Percentiles rank a stretch among this genome's conserved stretches.
These are phyloP conservation scores for Nemania bipapillata DNA, from an alignment of 2,329 filamentous ascomycete genomes.

Conservation along the genomic window DNA sequence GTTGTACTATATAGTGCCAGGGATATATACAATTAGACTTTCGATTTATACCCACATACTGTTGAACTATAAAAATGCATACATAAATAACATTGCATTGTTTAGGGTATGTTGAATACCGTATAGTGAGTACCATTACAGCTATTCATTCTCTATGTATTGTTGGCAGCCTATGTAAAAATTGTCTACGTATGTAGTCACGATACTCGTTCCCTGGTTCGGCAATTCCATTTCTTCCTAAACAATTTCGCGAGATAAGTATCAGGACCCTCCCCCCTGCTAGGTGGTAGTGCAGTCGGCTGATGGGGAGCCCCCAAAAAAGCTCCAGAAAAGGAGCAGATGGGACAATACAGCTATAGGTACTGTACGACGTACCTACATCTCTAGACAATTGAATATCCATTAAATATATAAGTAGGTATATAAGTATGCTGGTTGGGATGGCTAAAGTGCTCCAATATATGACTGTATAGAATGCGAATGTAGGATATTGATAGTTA, in stretches of 20 bases:
- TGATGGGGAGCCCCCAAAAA: background rate
- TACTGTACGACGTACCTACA: background rate
- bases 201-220: background rate
- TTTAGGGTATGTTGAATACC: too few relatives aligned
- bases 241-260: background rate
- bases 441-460: too few relatives aligned
- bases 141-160: background rate
- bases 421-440: too few relatives aligned
- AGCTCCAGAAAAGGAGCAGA: conserved; percentile 9
- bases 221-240: background rate
- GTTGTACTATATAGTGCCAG: too few relatives aligned
- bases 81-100: too few relatives aligned
- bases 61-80: too few relatives aligned
- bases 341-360: background rate
- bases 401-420: background rate
- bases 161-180: background rate
- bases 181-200: background rate
- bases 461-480: too few relatives aligned
- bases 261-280: conserved; percentile 3
- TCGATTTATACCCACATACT: too few relatives aligned
- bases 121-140: background rate
- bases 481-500: too few relatives aligned
- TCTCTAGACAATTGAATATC: background rate
- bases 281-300: conserved; percentile 7
- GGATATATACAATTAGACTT: too few relatives aligned